Evolutionary conservation across 2,329 filamentous ascomycete species (phyloP), one percentile per base, ranked within the genome.

Genomic region (Chaetoscypha palmicola): DNA sequence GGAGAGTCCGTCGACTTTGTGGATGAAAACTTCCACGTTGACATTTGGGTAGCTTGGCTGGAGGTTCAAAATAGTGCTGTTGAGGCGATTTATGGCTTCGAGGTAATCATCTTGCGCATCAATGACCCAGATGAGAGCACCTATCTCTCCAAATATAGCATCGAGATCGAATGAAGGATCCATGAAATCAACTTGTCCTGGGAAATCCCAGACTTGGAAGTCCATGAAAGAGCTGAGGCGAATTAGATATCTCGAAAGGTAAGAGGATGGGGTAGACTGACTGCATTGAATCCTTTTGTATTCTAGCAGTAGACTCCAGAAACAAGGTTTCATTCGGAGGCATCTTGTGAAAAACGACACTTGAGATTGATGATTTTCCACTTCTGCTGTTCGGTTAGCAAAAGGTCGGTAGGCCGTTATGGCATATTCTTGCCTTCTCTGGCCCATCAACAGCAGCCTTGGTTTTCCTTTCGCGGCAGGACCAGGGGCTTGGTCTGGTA

Each of bases 311-410:
- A 0, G 92, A 94, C 64, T 97, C 92, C 14, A 98, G 76, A 59
- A 95, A 98, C 12, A 98, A 69, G 0, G 92, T 97, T 68, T 98
- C 94, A 56, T 86, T 94, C 2, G 92, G 90, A 2, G 91, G 88
- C 61, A 97, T 81, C 64, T 98, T 98, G 67, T 97, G 90, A 60
- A 98, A 97, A n/a, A 98, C 91, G 37, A 98, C 94, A 60, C 89
- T 97, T 20, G 90, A 92, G 62, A 98, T 97, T 4, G 92, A 98
- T 1, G 92, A 97, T 64, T 98, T 98, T 48, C 92, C 92, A 62
- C 90, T 96, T 69, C 92, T 98, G 54, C n/a, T 20, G 53, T 19
- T 42, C 12, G 24, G 44, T 65, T 33, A 58, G 51, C 32, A 33
- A 41, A 22, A 38, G 24, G 46, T 34, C 36, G 39, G 5, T 11